Evolutionary conservation across 1,139 yeast genomes (phyloP).

Genomic region (Hemisphaericaspora xylanilytica): DNA sequence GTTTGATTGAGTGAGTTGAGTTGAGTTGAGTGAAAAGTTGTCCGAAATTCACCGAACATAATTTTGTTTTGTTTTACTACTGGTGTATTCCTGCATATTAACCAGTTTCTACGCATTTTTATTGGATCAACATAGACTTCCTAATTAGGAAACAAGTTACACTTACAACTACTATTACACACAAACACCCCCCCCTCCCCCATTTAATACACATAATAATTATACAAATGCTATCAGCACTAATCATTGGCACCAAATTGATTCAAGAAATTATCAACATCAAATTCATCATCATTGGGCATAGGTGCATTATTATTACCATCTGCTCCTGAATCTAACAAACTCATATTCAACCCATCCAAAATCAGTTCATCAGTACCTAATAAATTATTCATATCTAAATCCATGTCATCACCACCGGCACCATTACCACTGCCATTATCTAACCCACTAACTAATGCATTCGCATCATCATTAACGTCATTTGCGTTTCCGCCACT

Average conservation of each 20-base stretch:
- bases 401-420: conserved; percentile 26
- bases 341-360: conserved; percentile 45
- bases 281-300: conserved; percentile 36
- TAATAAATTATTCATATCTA: conserved; percentile 41
- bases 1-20: not conserved
- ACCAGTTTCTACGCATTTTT: conserved; percentile 16
- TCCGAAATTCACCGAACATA: not conserved
- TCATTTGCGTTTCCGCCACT: conserved; percentile 13
- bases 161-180: not conserved
- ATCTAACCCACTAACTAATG: conserved; percentile 2
- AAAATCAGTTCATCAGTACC: conserved; percentile 45
- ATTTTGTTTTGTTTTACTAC: not conserved
- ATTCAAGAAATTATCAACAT: conserved; percentile 47
- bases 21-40: too few relatives aligned
- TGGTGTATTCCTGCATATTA: conserved; percentile 7
- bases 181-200: too few relatives aligned
- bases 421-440: too few relatives aligned
- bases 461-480: conserved; percentile 10
- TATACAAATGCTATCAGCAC: not conserved
- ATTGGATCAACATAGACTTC: conserved; percentile 34
- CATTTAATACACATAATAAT: too few relatives aligned
- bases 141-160: conserved; percentile 22
- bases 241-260: conserved; percentile 41
- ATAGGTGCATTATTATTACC: conserved; percentile 17
- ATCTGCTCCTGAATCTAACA: conserved; percentile 37